Evolutionary conservation across 495 filamentous ascomycete species (phyloP).

Genomic region (Achaetomiella virescens): DNA sequence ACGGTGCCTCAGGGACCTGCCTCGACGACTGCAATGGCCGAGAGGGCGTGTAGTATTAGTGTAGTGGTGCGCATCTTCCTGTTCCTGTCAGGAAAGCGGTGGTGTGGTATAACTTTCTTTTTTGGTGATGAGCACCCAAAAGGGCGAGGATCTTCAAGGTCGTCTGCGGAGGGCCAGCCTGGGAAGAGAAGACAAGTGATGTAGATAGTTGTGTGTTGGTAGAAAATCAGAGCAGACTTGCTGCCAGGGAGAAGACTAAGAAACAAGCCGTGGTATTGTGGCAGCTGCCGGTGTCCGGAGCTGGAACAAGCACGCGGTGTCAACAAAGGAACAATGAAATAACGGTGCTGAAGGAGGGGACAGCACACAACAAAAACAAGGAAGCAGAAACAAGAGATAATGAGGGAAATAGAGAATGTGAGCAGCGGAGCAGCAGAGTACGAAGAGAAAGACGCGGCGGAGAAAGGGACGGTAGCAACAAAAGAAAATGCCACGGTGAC

Average conservation of each 20-base stretch:
- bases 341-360: not conserved
- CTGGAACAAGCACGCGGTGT: not conserved
- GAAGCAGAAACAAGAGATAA: constrained; percentile 1
- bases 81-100: not conserved
- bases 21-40: constrained; percentile 15
- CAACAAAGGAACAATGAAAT: constrained; percentile 2
- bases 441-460: not conserved
- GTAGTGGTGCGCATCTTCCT: constrained; percentile 19
- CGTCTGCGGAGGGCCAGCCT: constrained; percentile 4
- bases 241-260: not conserved
- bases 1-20: constrained; percentile 22
- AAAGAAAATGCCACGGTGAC: constrained; percentile 1
- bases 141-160: not conserved
- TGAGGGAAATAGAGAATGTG: not conserved
- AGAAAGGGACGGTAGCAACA: constrained; percentile 2
- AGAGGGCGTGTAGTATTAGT: constrained; percentile 12
- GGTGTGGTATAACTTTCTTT: not conserved
- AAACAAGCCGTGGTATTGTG: not conserved
- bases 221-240: not conserved
- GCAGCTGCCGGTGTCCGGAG: not conserved
- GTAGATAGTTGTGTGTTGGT: not conserved
- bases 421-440: not conserved
- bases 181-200: constrained; percentile 1
- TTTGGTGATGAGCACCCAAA: not conserved
- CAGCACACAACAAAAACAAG: constrained; percentile 1